Evolutionary conservation across 2,329 filamentous ascomycete genomes (phyloP).

Genomic region (Colletotrichum acutatum): DNA sequence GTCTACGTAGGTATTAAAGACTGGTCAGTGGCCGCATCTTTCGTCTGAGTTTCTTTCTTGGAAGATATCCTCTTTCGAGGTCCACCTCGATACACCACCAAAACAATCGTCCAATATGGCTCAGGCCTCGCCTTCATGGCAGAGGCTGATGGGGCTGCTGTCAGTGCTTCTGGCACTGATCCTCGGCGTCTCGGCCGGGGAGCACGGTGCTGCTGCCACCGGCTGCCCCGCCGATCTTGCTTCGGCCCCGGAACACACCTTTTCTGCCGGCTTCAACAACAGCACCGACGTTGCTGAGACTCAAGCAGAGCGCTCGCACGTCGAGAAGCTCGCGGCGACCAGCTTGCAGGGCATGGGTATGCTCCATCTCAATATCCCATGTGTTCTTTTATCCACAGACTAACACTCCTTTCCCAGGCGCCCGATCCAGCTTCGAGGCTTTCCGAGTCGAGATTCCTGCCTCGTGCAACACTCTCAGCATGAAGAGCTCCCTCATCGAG

Average conservation of each 20-base stretch:
- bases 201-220: constrained; percentile 24
- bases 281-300: constrained; percentile 33
- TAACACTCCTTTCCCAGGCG: neutral
- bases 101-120: constrained; percentile 17
- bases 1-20: constrained; percentile 34
- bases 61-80: constrained; percentile 34
- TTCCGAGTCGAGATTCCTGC: constrained; percentile 26
- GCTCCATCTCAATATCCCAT: neutral
- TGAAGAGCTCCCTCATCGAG: constrained; percentile 20
- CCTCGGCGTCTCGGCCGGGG: constrained; percentile 25
- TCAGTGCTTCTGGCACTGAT: constrained; percentile 33
- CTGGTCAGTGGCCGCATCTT: neutral
- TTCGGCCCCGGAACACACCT: constrained; percentile 19
- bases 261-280: constrained; percentile 26
- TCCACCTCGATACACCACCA: constrained; percentile 24
- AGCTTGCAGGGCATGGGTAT: constrained; percentile 27
- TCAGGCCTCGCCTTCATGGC: constrained; percentile 33
- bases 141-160: constrained; percentile 33
- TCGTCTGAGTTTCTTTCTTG: constrained; percentile 13
- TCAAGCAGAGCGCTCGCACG: constrained; percentile 30
- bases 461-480: constrained; percentile 15
- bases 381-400: neutral
- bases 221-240: constrained; percentile 19
- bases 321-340: constrained; percentile 19
- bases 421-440: constrained; percentile 19